These are phyloP conservation scores for Cutaneotrichosporon cutaneum DNA, from an alignment of 1,284 basidiomycete species.

Conservation along the genomic window DNA sequence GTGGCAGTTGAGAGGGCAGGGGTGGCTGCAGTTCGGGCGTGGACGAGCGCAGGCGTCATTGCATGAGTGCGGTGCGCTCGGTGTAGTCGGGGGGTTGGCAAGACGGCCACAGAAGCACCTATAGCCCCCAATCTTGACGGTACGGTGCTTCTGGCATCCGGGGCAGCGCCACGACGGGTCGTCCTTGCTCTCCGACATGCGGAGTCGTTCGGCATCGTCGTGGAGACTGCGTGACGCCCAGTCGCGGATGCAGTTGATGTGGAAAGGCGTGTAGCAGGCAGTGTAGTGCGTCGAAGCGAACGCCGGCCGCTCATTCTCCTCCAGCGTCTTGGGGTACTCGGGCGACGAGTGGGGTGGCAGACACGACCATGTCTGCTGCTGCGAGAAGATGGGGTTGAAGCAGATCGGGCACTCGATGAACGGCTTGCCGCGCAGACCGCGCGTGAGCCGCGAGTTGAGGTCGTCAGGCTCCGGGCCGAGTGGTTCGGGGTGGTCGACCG, in stretches of 20 bases:
- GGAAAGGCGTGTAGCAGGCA: constrained; percentile 53
- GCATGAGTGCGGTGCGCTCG: constrained; percentile 79
- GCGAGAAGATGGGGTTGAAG: constrained; percentile 48
- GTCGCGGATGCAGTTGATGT: constrained; percentile 62
- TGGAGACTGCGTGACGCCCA: constrained; percentile 74
- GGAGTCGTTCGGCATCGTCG: constrained; percentile 54
- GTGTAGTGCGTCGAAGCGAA: constrained; percentile 61
- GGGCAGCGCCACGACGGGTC: constrained; percentile 72
- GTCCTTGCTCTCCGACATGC: constrained; percentile 51
- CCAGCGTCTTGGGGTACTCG: constrained; percentile 20
- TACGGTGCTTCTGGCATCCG: constrained; percentile 75
- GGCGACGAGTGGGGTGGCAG: constrained; percentile 33
- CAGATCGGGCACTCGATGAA: constrained; percentile 54
- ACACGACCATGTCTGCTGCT: constrained; percentile 52
- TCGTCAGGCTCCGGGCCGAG: constrained; percentile 44
- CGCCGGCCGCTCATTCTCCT: constrained; percentile 54
- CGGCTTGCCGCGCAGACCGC: constrained; percentile 43
- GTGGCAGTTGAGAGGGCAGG: constrained; percentile 69
- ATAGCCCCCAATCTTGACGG: constrained; percentile 66
- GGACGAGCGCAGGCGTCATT: constrained; percentile 70
- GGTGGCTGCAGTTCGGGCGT: constrained; percentile 61
- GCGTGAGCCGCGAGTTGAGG: constrained; percentile 44
- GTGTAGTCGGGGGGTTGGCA: constrained; percentile 66
- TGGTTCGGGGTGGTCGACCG: constrained; percentile 17
- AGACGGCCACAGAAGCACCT: constrained; percentile 79